Conservation (phyloP, 2,329 filamentous ascomycete species). For the Fusarium setosum region DNA sequence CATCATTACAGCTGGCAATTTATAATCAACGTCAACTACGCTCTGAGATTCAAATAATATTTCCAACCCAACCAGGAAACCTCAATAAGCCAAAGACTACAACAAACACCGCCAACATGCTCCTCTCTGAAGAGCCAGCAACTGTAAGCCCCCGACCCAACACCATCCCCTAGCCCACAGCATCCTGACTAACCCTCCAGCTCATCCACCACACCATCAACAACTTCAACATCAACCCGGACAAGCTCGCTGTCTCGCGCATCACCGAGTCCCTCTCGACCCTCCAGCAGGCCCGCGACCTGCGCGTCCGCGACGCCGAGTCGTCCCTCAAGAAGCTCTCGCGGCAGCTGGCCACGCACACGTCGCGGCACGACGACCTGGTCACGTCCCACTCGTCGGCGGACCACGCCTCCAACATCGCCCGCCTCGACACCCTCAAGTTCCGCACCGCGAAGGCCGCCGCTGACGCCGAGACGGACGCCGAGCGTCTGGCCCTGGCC, state of each 20-base stretch:
- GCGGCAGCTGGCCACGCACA: slow-evolving; percentile 79
- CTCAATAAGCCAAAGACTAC: background rate
- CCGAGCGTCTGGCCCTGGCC: slow-evolving; percentile 88
- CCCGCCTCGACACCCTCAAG: slow-evolving; percentile 90
- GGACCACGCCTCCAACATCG: slow-evolving; percentile 85
- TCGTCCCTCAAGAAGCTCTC: slow-evolving; percentile 76
- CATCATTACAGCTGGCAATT: background rate
- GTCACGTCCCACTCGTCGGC: slow-evolving; percentile 79
- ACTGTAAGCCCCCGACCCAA: slow-evolving; percentile 72
- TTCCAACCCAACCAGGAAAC: too few species aligned
- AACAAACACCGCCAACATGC: slow-evolving; percentile 69
- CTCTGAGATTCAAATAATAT: too few species aligned
- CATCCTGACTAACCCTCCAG: slow-evolving; percentile 54
- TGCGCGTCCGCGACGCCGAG: slow-evolving; percentile 79
- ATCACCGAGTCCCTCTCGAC: slow-evolving; percentile 86
- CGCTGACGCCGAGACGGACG: slow-evolving; percentile 90
- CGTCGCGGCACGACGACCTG: slow-evolving; percentile 81
- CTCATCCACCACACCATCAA: slow-evolving; percentile 91
- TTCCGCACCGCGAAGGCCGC: slow-evolving; percentile 95
- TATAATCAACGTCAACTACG: too few species aligned
- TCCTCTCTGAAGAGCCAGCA: slow-evolving; percentile 93
- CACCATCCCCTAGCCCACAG: background rate
- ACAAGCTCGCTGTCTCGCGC: slow-evolving; percentile 85
- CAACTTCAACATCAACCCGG: slow-evolving; percentile 94
- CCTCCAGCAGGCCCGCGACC: slow-evolving; percentile 84